Base-by-base conservation (phyloP, 176 grass and related monocot genomes). In the Lolium perenne region DNA sequence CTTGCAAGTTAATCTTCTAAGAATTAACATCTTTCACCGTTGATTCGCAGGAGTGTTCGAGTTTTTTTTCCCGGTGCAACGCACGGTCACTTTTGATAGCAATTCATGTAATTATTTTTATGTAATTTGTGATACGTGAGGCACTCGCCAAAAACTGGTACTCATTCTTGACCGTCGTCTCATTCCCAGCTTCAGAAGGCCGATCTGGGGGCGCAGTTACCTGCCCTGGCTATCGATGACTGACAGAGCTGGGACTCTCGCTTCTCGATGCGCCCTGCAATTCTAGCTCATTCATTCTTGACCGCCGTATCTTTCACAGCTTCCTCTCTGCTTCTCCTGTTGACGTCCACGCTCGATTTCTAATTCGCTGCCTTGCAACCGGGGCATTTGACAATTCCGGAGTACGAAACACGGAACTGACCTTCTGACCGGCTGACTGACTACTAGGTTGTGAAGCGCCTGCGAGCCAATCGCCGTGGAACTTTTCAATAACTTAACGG, bases 201-300 rank as follows among this genome's bases (percentile, higher is more conserved):
- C 50, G 12, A 83, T 71, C 78, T 12, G 57, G 79, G n/a, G 79
- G 14, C 51, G 38, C 12, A 59, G 78, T 22, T 67, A 54, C 74
- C 43, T 68, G 69, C 26, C 10, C 7, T 21, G 57, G 14, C 4
- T 22, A 49, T 32, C 22, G 25, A 55, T 22, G 38, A 35, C 71
- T 61, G 77, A 61, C 8, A 29, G 71, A 74, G 74, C 16, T 17
- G 41, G 6, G 46, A 15, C 0, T 60, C 57, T 4, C 8, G 7
- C 2, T 22, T 60, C 20, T 60, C 2, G 57, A 7, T 3, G 18
- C 8, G 56, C 18, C 17, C 54, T 57, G 53, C 41, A 45, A 45
- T 45, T 8, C 46, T 48, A 48, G 10, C 10, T 50, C 48, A 13
- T 11, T 16, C 51, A 16, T 50, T 54, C 14, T 54, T 54, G 51